Evolutionary conservation across 331 rosid genomes (phyloP), one percentile per base, ranked within the genome.

Genomic region (Acacia pycnantha): DNA sequence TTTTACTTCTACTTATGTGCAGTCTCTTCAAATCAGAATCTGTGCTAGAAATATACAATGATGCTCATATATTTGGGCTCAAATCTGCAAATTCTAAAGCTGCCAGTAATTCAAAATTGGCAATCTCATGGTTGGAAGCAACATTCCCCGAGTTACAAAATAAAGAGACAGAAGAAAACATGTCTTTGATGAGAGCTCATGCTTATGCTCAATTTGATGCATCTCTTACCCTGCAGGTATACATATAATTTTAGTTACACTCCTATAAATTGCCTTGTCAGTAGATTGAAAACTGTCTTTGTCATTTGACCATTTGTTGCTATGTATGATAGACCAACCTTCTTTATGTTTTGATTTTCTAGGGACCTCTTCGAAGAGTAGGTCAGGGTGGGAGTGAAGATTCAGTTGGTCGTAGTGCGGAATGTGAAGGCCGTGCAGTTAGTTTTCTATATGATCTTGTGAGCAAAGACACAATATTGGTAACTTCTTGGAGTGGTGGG

Each of bases 121-220:
- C 98, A 76, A 92, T 93, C 82, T 91, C 92, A 84, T 96, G 98
- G 99, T 84, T 96, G 87, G 99, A 96, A 85, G 91, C 93, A 83
- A 89, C 93, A 67, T 93, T 96, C 89, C 98, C 92, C 11, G 94
- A 85, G 73, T 86, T 96, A 76, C 85, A 82, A 51, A 80, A 83
- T 77, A 86, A 81, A 81, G 86, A 84, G 74, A 77, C 83, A 62
- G 92, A 87, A 68, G 89, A 85, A 67, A 86, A 80, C 73, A 76
- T 80, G 69, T 58, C 88, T 76, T 43, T 87, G 64, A 69, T 87
- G 48, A 87, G 84, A 81, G 91, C 98, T 84, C 94, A 86, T 77
- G 91, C 99, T 31, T 83, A 87, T 91, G 94, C 91, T 81, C 64
- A 93, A 84, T 94, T 92, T 90, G 99, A 94, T 85, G 91, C 97